A percentile compares a stretch with the other conserved stretches of the same genome.
Evolutionary conservation across 768 basidiomycete genomes (phyloP).

Genomic region (Lentinula raphanica): DNA sequence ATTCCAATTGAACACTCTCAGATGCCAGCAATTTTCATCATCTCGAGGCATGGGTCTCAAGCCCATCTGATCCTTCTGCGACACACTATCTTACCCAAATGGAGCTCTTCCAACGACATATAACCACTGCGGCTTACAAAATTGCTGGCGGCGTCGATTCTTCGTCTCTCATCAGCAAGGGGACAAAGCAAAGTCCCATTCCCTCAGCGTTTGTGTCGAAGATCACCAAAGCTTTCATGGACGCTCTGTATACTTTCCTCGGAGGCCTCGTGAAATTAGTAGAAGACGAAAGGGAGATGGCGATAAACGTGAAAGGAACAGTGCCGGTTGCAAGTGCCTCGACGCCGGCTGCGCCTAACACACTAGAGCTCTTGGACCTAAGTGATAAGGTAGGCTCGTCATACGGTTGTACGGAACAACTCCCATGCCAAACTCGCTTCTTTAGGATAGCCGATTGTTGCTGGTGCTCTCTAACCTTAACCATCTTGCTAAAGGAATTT

Average conservation of each 20-base stretch:
- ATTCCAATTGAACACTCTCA: conserved; percentile 25
- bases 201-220: conserved; percentile 61
- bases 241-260: conserved; percentile 77
- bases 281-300: conserved; percentile 45
- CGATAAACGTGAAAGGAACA: conserved; percentile 39
- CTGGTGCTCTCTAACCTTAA: conserved; percentile 87
- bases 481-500: conserved; percentile 60
- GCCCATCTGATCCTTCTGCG: conserved; percentile 53
- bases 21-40: conserved; percentile 80
- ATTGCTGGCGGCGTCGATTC: conserved; percentile 73
- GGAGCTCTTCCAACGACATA: conserved; percentile 74
- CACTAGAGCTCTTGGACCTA: conserved; percentile 55
- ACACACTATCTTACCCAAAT: conserved; percentile 76
- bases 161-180: conserved; percentile 39
- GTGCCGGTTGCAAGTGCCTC: conserved; percentile 27
- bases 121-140: conserved; percentile 72
- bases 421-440: neutral
- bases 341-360: conserved; percentile 33
- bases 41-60: conserved; percentile 82
- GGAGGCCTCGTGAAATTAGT: conserved; percentile 83
- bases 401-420: neutral
- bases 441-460: conserved; percentile 81
- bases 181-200: conserved; percentile 56
- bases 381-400: conserved; percentile 52
- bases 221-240: conserved; percentile 81